Conservation (phyloP, 2,329 filamentous ascomycete species). For the Pseudonectria buxi region DNA sequence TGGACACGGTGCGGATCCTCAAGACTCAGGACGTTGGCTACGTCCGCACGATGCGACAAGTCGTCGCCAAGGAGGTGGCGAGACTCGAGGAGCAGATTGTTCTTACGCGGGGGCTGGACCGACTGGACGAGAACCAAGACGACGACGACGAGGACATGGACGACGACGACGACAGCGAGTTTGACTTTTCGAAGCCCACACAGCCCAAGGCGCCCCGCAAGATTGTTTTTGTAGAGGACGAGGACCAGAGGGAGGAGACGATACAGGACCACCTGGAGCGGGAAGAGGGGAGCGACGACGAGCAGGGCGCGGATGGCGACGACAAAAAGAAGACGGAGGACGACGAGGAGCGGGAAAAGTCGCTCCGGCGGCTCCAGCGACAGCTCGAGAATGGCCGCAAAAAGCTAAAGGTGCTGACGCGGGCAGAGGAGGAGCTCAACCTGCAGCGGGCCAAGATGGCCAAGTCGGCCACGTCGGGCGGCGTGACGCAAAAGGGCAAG, state of each 20-base stretch:
- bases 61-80: conserved; percentile 51
- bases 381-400: conserved; percentile 45
- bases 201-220: conserved; percentile 35
- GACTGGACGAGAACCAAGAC: conserved; percentile 28
- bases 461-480: conserved; percentile 55
- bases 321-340: conserved; percentile 19
- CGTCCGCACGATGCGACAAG: conserved; percentile 54
- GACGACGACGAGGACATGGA: conserved; percentile 26
- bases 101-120: conserved; percentile 33
- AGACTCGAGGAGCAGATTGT: conserved; percentile 48
- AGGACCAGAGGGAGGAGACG: conserved; percentile 28
- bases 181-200: conserved; percentile 22
- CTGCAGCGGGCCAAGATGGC: conserved; percentile 57
- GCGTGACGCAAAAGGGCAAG: conserved; percentile 52
- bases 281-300: conserved; percentile 26
- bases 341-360: conserved; percentile 33
- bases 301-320: conserved; percentile 16
- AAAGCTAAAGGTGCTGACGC: conserved; percentile 48
- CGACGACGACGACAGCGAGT: conserved; percentile 27
- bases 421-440: conserved; percentile 51
- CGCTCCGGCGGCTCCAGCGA: conserved; percentile 38
- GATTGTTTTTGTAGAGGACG: conserved; percentile 45
- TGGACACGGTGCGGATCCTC: conserved; percentile 54
- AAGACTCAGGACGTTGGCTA: conserved; percentile 66
- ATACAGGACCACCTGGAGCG: conserved; percentile 24